Base-by-base conservation (phyloP, 108 stramenopile species). In the Conticribra guillardii region DNA sequence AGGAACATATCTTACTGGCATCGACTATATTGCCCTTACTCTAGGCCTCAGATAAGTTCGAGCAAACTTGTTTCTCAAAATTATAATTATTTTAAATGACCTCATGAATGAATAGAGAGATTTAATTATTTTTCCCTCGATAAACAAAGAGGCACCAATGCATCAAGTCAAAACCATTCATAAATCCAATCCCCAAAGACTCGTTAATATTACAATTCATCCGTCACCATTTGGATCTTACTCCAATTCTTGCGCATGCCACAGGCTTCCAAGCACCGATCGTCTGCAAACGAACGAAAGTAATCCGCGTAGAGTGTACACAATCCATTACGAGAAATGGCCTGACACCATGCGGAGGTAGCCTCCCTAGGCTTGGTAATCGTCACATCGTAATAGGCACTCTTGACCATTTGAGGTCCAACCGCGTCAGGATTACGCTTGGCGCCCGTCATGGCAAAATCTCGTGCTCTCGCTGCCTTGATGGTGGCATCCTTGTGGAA, bases 401-500 rank as follows among this genome's bases (percentile, higher is more conserved):
- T 89, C 67, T 94, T 94, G 51, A 91, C 74, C 24, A 71, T 88
- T 64, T 91, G 85, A 8, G 90, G 89, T n/a, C 88, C 88, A 49
- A 87, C 54, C 5, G 72, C 73, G 54, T 82, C 79, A 41, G 67
- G 65, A 19, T 74, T 67, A 7, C 77, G 62, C 51, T 83, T 82
- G 4, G 65, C 72, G 14, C 68, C 73, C 0, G 87, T 94, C 7
- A 91, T 37, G 24, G 82, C 64, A 29, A 69, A 80, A 73, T 94
- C 93, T 31, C 89, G 81, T 26, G 84, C 85, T 18, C 93, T 76
- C 14, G 88, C 90, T 7, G 93, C 89, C 80, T 89, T 91, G 54
- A 94, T 58, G 26, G 93, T 94, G 11, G 93, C 93, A 60, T 94
- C 93, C 80, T 94, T 94, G 44, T 85, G 89, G 74, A 94, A 89